Percentiles rank a stretch among this genome's conserved stretches.
Conservation (phyloP, 2,329 filamentous ascomycete genomes). For the Aspergillus sp. region DNA sequence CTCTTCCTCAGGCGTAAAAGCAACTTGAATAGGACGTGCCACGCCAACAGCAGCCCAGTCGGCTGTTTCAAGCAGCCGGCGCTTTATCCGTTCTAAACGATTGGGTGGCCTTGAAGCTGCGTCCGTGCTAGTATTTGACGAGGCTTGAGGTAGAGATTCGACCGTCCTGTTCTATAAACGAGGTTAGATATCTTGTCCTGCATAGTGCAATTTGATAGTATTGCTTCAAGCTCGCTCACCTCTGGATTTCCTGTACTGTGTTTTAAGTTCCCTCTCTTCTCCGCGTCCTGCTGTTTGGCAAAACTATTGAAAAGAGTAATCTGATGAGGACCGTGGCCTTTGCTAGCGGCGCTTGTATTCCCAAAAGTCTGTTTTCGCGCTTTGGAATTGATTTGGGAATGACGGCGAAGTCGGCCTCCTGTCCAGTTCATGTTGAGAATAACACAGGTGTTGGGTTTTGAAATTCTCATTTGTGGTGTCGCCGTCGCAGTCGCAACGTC, state of each 20-base stretch:
- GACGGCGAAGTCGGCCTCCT: slow-evolving; percentile 42
- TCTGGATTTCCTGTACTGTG: neutral
- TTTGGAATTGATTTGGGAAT: slow-evolving; percentile 34
- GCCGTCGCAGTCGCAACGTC: neutral
- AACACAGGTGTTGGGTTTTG: neutral
- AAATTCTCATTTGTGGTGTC: neutral
- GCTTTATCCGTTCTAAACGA: slow-evolving; percentile 30
- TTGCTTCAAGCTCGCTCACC: neutral
- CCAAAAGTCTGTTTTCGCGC: slow-evolving; percentile 36
- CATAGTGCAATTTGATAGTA: neutral
- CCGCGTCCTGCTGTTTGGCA: neutral
- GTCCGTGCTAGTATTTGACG: neutral
- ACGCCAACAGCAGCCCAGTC: slow-evolving; percentile 41
- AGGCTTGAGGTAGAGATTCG: neutral
- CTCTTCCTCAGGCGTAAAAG: slow-evolving; percentile 30
- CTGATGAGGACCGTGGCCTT: slow-evolving; percentile 10
- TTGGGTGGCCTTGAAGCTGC: neutral
- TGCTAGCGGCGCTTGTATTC: slow-evolving; percentile 25
- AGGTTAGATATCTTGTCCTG: neutral
- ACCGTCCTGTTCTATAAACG: neutral
- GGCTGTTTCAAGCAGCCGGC: slow-evolving; percentile 31
- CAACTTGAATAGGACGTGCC: slow-evolving; percentile 34
- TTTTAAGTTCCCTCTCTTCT: neutral
- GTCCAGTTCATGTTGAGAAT: slow-evolving; percentile 44
- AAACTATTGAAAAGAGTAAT: slow-evolving; percentile 14